A percentile compares a stretch with the other conserved stretches of the same genome.
Conservation (phyloP, 805 yeast genomes). For the Kregervanrija fluxuum region DNA sequence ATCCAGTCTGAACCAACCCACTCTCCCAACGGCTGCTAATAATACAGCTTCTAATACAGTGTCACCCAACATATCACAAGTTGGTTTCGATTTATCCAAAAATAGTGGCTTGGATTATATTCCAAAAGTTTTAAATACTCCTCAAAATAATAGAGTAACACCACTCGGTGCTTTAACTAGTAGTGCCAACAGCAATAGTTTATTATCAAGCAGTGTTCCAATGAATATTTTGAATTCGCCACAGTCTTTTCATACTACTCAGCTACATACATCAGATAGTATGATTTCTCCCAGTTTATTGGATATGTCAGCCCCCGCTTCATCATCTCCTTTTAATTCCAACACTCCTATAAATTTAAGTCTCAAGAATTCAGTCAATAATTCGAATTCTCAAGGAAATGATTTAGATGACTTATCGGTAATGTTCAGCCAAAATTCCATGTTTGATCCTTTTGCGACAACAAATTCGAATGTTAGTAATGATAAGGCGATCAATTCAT, state of each 20-base stretch:
- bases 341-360: conserved; percentile 10
- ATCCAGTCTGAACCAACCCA: too few species aligned
- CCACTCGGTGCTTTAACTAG: conserved; percentile 16
- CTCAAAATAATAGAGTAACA: conserved; percentile 8
- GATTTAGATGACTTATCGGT: neutral
- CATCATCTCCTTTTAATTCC: conserved; percentile 13
- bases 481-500: conserved; percentile 1
- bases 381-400: neutral
- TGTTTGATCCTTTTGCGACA: conserved; percentile 10
- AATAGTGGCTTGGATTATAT: neutral
- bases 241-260: conserved; percentile 1
- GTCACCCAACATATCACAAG: conserved; percentile 10
- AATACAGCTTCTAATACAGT: neutral
- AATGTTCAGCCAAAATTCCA: conserved; percentile 9
- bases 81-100: conserved; percentile 9
- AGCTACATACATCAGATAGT: conserved; percentile 1
- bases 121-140: conserved; percentile 3
- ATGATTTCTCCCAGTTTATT: conserved; percentile 5
- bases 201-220: neutral
- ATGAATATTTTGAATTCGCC: conserved; percentile 2
- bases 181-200: conserved; percentile 3
- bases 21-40: too few species aligned
- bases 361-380: neutral
- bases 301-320: conserved; percentile 12
- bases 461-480: conserved; percentile 12